phyloP scores from a whole-genome alignment of 2,329 filamentous ascomycete genomes.

The Cordyceps fumosorosea region DNA sequence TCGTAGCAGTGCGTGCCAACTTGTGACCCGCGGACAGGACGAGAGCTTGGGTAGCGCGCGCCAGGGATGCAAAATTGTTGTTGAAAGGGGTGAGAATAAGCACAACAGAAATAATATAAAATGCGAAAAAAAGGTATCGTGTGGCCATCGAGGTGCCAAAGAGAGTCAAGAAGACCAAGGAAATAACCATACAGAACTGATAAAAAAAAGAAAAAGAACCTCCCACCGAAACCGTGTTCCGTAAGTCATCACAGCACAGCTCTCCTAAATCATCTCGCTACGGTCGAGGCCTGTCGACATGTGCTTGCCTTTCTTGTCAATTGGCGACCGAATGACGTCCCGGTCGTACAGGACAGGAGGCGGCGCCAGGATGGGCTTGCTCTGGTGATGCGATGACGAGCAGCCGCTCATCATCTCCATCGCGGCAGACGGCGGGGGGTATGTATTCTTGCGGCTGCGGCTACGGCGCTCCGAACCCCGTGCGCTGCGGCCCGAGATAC shows the following conservation, averaged over 20 bases:
- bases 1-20: too few relatives aligned
- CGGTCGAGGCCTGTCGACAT: slow-evolving; percentile 45
- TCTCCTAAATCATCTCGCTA: slow-evolving; percentile 48
- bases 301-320: slow-evolving; percentile 29
- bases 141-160: slow-evolving; percentile 1
- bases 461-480: slow-evolving; percentile 56
- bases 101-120: not conserved
- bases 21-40: too few relatives aligned
- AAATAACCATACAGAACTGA: not conserved
- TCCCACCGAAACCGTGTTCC: too few relatives aligned
- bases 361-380: slow-evolving; percentile 13
- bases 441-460: slow-evolving; percentile 42
- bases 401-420: slow-evolving; percentile 5
- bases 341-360: slow-evolving; percentile 34
- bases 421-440: not conserved
- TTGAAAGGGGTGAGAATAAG: slow-evolving; percentile 11
- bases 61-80: not conserved
- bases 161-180: not conserved
- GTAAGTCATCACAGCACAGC: not conserved
- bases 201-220: not conserved
- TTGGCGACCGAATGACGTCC: slow-evolving; percentile 27
- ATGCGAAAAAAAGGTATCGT: slow-evolving; percentile 4
- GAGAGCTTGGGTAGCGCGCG: too few relatives aligned
- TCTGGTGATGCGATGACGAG: not conserved
- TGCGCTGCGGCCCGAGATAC: slow-evolving; percentile 47